phyloP scores from a whole-genome alignment of 1,284 basidiomycete genomes.

The Malassezia psittaci region DNA sequence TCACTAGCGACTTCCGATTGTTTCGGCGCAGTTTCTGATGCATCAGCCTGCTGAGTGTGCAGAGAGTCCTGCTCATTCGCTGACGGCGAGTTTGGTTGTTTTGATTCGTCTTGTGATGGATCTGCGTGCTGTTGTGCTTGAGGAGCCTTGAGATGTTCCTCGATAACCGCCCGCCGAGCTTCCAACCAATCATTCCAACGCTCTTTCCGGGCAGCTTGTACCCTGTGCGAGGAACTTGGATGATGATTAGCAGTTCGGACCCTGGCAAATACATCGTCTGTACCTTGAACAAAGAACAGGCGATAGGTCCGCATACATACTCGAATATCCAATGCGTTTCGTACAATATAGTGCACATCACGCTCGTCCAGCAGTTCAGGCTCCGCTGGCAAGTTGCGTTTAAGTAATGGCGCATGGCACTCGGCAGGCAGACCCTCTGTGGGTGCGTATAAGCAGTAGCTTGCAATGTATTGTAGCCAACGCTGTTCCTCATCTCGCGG shows the following conservation, averaged over 20 bases:
- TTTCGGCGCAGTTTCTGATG: too few species aligned
- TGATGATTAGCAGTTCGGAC: conserved; percentile 20
- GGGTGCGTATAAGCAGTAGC: conserved; percentile 55
- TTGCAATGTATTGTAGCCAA: conserved; percentile 82
- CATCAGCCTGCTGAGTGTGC: too few species aligned
- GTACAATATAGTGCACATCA: conserved; percentile 29
- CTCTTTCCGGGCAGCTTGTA: conserved; percentile 14
- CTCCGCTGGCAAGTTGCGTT: conserved; percentile 21
- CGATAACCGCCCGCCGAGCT: conserved; percentile 26
- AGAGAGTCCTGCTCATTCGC: background rate
- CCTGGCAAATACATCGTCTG: conserved; percentile 48
- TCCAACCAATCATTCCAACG: conserved; percentile 33
- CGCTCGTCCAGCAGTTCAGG: conserved; percentile 3
- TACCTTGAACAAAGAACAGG: conserved; percentile 49
- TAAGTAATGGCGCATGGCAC: conserved; percentile 39
- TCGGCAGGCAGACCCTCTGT: conserved; percentile 41
- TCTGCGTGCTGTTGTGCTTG: background rate
- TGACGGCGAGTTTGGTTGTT: background rate
- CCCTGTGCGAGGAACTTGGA: conserved; percentile 16
- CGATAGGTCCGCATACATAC: conserved; percentile 50
- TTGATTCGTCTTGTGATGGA: background rate
- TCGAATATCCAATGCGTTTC: conserved; percentile 55
- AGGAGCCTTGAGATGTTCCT: background rate
- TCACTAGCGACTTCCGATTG: too few species aligned
- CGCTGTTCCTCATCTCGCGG: conserved; percentile 68